Evolutionary conservation across 495 filamentous ascomycete species (phyloP), one percentile per base, ranked within the genome.

Genomic region (Haplographium delicatum): DNA sequence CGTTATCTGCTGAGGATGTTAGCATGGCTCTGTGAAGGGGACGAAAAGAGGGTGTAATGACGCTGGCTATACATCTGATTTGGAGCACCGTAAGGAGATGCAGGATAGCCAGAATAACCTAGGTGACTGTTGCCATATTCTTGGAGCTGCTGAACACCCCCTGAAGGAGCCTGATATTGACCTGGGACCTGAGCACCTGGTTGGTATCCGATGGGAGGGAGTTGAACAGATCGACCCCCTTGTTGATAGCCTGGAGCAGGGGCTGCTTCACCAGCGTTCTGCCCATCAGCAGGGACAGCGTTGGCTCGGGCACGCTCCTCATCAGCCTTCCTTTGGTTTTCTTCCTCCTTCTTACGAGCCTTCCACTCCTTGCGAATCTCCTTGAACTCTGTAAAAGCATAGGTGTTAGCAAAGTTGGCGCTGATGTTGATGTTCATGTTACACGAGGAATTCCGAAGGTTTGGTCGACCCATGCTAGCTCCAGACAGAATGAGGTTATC

Each of bases 291-390:
- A 30, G 82, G 80, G 26, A 73, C 79, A 22, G 79, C 79, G 40
- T 78, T 79, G 30, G 79, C 77, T 40, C 89, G 86, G 53, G 86
- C 81, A 50, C 89, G 82, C 57, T 97, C 93, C 58, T 96, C 93
- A 4, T 88, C 86, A 18, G 84, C 86, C 77, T 97, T 97, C 58
- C 93, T 85, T 62, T 76, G 72, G 49, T 81, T 81, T 50, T 97
- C 93, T 59, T 97, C 93, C 67, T 98, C 93, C 86, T 98, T 97
- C 81, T 97, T 98, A 53, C 91, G 88, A 15, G 87, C 86, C 69
- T 98, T 98, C 93, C 93, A 98, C 64, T 96, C 90, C 66, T 96
- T 96, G 44, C 93, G 88, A 51, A 98, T 97, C 61, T 98, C 93
- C 69, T 98, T 98, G 71, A 98, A 98, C 67, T 97, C 93, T 98